Conservation (phyloP, 495 filamentous ascomycete genomes). For the Penicillium fimorum region DNA sequence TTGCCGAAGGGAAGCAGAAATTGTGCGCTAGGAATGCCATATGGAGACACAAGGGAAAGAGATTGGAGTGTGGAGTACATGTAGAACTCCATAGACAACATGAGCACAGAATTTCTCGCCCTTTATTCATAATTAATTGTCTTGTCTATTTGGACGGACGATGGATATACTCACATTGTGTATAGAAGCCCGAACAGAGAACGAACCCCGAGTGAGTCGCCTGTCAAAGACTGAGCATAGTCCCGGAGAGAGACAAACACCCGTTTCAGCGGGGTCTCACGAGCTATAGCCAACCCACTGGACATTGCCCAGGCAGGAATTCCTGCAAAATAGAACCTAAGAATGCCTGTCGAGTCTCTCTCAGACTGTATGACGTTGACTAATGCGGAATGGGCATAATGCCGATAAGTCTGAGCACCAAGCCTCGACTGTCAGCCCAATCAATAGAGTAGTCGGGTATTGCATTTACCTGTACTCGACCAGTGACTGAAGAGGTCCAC, state of each 20-base stretch:
- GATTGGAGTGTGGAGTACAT: conserved; percentile 52
- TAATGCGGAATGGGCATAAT: conserved; percentile 43
- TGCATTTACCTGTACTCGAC: conserved; percentile 47
- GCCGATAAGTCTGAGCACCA: conserved; percentile 41
- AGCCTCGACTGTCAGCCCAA: conserved; percentile 8
- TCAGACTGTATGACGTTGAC: conserved; percentile 41
- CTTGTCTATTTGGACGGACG: neutral
- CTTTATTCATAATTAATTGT: conserved; percentile 27
- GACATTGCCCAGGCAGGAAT: conserved; percentile 45
- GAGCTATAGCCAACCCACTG: conserved; percentile 39
- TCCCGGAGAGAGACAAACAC: conserved; percentile 32
- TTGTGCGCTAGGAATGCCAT: conserved; percentile 25
- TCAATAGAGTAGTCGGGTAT: neutral
- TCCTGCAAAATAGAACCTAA: conserved; percentile 47
- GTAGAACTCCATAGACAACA: conserved; percentile 46
- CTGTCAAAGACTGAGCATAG: conserved; percentile 24
- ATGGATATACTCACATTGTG: conserved; percentile 29
- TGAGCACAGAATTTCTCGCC: conserved; percentile 36
- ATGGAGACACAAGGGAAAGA: conserved; percentile 42
- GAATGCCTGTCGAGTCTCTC: conserved; percentile 29
- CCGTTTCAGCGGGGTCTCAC: conserved; percentile 42
- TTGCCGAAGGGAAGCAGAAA: conserved; percentile 41
- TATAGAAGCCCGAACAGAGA: conserved; percentile 34
- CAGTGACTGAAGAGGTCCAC: conserved; percentile 45
- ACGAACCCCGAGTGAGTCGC: conserved; percentile 30